These are phyloP conservation scores for Rhytidhysteron rufulum DNA, from an alignment of 2,329 filamentous ascomycete genomes.

Conservation along the genomic window DNA sequence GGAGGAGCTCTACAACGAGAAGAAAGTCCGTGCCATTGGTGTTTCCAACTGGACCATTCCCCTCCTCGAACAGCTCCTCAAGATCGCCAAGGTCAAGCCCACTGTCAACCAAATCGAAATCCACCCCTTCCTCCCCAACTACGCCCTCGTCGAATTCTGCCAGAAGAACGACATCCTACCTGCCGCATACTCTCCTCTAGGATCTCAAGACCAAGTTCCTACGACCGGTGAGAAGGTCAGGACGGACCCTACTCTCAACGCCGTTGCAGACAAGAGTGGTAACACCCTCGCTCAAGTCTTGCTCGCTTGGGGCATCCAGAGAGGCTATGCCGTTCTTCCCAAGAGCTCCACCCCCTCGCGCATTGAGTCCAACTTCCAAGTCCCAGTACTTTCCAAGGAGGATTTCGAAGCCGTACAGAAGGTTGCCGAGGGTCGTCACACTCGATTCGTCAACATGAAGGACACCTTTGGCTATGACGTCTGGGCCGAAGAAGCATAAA, in stretches of 20 bases:
- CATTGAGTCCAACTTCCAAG: conserved; percentile 59
- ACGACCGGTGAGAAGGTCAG: conserved; percentile 65
- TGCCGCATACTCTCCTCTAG: conserved; percentile 65
- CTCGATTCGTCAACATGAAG: conserved; percentile 78
- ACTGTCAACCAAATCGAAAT: conserved; percentile 72
- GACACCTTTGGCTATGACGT: conserved; percentile 73
- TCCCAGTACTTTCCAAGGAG: conserved; percentile 52
- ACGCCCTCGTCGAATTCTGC: conserved; percentile 56
- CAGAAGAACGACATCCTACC: conserved; percentile 57
- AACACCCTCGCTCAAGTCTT: conserved; percentile 79
- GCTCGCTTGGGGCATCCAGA: conserved; percentile 78
- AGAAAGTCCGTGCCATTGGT: conserved; percentile 62
- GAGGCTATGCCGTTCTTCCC: conserved; percentile 48
- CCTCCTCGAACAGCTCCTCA: conserved; percentile 65
- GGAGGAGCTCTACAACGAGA: conserved; percentile 59
- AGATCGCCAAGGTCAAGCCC: conserved; percentile 63
- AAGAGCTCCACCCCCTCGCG: conserved; percentile 40
- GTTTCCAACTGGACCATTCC: conserved; percentile 69
- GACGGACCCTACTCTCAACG: conserved; percentile 63
- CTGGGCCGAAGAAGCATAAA: conserved; percentile 45
- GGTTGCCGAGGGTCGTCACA: conserved; percentile 63
- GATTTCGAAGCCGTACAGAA: conserved; percentile 59
- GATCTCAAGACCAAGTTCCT: conserved; percentile 66
- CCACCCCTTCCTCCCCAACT: conserved; percentile 69
- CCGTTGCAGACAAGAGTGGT: conserved; percentile 66